phyloP scores from a whole-genome alignment of 148 eudicot species.

The Rhododendron simsii region DNA sequence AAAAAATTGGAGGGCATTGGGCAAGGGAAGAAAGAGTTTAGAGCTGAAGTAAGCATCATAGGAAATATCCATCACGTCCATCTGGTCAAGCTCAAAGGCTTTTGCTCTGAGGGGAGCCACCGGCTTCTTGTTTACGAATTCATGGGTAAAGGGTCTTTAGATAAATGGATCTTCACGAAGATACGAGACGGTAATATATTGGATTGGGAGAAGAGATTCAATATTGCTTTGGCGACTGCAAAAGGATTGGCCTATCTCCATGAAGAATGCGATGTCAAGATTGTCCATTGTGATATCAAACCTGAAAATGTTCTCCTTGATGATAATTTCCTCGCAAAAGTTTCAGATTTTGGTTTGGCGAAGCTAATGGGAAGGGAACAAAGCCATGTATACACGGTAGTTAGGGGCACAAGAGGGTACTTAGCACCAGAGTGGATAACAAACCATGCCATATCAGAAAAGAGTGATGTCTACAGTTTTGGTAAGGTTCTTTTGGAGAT shows the following conservation, averaged over 20 bases:
- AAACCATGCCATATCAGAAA: conserved; percentile 26
- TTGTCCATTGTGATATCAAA: conserved; percentile 26
- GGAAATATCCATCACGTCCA: conserved; percentile 32
- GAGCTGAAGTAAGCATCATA: conserved; percentile 33
- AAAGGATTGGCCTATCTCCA: conserved; percentile 34
- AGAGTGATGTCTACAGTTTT: conserved; percentile 24
- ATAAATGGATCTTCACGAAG: conserved; percentile 25
- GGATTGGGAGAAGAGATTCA: conserved; percentile 30
- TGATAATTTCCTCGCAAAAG: conserved; percentile 19
- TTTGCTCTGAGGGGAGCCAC: conserved; percentile 26
- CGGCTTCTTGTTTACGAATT: conserved; percentile 29
- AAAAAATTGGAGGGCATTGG: conserved; percentile 30
- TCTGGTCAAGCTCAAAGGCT: conserved; percentile 31
- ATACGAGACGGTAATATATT: not conserved
- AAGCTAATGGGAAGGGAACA: conserved; percentile 26
- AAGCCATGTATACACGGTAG: conserved; percentile 20
- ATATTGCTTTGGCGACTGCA: conserved; percentile 24
- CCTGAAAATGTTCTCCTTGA: conserved; percentile 24
- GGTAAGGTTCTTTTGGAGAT: conserved; percentile 29
- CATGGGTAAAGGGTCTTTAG: conserved; percentile 26
- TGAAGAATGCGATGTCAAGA: conserved; percentile 30
- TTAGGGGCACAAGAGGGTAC: conserved; percentile 31
- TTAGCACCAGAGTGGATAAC: conserved; percentile 36
- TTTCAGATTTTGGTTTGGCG: conserved; percentile 28
- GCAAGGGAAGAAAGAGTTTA: conserved; percentile 29